Base-by-base conservation (phyloP, 2,329 filamentous ascomycete genomes). In the Paecilomyces dactylethromorphus region DNA sequence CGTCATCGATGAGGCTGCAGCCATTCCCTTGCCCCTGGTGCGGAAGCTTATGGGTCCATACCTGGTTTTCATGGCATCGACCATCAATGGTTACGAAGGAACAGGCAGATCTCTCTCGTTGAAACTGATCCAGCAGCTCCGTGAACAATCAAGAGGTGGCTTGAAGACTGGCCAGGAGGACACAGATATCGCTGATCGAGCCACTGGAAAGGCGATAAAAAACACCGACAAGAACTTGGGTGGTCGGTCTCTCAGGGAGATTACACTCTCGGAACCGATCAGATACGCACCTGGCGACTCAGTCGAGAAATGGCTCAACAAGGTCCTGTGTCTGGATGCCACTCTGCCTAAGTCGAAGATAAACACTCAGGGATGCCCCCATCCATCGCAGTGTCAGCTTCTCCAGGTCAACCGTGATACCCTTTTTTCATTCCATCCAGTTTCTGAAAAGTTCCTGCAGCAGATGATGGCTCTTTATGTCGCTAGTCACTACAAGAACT, bases 381-480 rank as follows among this genome's bases (percentile, higher is more conserved):
- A 97, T 73, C 94, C 93, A 0, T 88, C 87, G 8, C 86, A 94
- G 72, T 99, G 94, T 74, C 88, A 99, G 76, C 85, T 99, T 58
- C 84, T 97, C 59, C 88, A 92, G 66, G 92, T 99, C 68, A 99
- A 97, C 78, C 89, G 94, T 58, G 94, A 99, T 76, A 97, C 93
- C 8, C 84, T 99, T 13, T 99, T 99, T 79, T 97, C 93, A 12
- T 99, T 95, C 80, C 94, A 99, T 69, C 91, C 92, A 2, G 91
- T 97, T 21, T 95, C 94, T 2, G 94, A 99, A 74, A 94, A 92
- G 70, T 97, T 99, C 77, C 78, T 99, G 58, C 94, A 99, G 73
- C 92, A 96, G 68, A 97, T 99, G 91, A 93, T 99, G 76, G 92
- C 92, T 0, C 84, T 99, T 1, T 99, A 97, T 68, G 95, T 99